phyloP scores from a whole-genome alignment of 164 flowering plant genomes.

The Annona cherimola region DNA sequence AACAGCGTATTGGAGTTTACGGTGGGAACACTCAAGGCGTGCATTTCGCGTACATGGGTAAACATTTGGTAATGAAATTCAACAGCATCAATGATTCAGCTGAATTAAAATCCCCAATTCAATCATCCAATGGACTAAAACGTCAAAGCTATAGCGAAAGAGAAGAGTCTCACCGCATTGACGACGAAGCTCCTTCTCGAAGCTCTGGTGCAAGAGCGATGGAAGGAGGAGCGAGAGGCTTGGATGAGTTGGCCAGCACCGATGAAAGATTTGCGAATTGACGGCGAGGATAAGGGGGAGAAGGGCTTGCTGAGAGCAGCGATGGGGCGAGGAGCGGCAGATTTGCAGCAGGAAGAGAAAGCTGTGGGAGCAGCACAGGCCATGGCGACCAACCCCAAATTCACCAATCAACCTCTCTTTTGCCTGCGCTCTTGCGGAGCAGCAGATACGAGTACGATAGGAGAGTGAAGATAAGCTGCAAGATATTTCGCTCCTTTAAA shows the following conservation, averaged over 20 bases:
- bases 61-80: too few species aligned
- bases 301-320: slow-evolving; percentile 14
- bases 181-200: slow-evolving; percentile 43
- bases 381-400: slow-evolving; percentile 16
- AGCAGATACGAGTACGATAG: not conserved
- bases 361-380: slow-evolving; percentile 41
- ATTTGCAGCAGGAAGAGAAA: slow-evolving; percentile 16
- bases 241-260: slow-evolving; percentile 35
- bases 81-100: too few species aligned
- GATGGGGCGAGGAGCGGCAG: not conserved
- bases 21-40: too few species aligned
- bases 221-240: slow-evolving; percentile 26
- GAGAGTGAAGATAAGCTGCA: not conserved
- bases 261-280: slow-evolving; percentile 34
- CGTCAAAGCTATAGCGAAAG: not conserved
- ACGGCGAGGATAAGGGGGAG: slow-evolving; percentile 19
- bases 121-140: not conserved
- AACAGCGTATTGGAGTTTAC: too few species aligned
- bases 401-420: slow-evolving; percentile 3
- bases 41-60: too few species aligned
- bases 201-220: slow-evolving; percentile 19
- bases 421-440: not conserved
- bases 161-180: slow-evolving; percentile 50
- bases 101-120: too few species aligned
- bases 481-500: not conserved